Evolutionary conservation across 1,139 yeast species (phyloP), one percentile per base, ranked within the genome.

Genomic region (Yamadazyma taylorii): DNA sequence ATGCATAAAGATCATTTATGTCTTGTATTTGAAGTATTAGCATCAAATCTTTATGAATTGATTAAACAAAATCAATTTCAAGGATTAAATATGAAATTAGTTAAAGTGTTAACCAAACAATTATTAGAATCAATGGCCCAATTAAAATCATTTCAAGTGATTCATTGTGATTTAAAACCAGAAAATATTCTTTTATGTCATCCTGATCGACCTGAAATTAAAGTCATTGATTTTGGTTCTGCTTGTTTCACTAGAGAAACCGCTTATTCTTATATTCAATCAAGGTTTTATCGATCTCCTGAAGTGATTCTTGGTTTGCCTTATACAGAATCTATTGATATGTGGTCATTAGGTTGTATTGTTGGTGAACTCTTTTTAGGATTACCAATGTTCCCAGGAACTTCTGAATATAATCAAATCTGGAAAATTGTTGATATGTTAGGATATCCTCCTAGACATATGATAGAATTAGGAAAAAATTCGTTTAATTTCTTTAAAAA

Each of bases 311-410:
- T 92, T 22, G 98, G 99, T 0, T 69, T 92, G 33, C 96, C 96
- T 4, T 85, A 85, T 52, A 85, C 96, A 0, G 81, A 95, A 15
- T 81, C 96, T 7, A 92, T 92, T 40, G 99, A 92, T 60, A 89
- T 92, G 90, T 92, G 99, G 99, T 89, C 97, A 2, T 68, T 92
- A 32, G 99, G 98, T 2, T 92, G 99, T 66, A 92, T 94, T 37
- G 84, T 90, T 24, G 97, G 96, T 1, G 99, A 92, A 58, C 66
- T 92, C 38, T 92, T 89, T 52, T 63, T 92, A 38, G 99, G 99
- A 0, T 70, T 92, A 39, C 99, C 99, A 1, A 73, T 92, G 52
- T 89, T 92, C 53, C 97, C 99, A 0, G 98, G 98, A 2, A 78
- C 90, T 4, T 86, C 96, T 0, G 98, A 92, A 60, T 92, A 84